Evolutionary conservation across 2,329 filamentous ascomycete species (phyloP).

Genomic region (Onygenales sp.): DNA sequence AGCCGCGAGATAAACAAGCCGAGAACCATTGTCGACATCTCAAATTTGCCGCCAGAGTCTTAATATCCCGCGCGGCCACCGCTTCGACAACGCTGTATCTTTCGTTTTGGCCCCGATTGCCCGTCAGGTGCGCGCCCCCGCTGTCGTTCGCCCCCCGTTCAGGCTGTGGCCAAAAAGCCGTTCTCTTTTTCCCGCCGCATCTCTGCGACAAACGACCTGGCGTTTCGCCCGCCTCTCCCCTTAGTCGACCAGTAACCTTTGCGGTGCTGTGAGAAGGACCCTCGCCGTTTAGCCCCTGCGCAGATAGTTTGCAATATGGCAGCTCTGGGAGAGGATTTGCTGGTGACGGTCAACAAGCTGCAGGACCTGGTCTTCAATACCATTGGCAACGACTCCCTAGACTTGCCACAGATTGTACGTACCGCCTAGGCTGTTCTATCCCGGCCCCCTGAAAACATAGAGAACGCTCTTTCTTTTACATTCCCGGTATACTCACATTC

Average conservation of each 20-base stretch:
- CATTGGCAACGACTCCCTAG: slow-evolving; percentile 95
- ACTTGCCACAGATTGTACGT: slow-evolving; percentile 93
- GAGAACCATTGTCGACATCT: not conserved
- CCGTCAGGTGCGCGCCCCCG: not conserved
- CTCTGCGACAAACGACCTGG: not conserved
- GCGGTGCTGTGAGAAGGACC: slow-evolving; percentile 13
- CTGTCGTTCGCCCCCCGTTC: not conserved
- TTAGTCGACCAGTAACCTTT: slow-evolving; percentile 12
- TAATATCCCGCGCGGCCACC: no score
- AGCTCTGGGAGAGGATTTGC: slow-evolving; percentile 87
- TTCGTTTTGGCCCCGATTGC: no score
- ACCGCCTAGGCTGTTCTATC: not conserved
- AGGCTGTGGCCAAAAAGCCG: not conserved
- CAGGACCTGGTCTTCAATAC: slow-evolving; percentile 99
- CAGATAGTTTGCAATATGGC: slow-evolving; percentile 54
- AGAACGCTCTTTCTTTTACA: not conserved
- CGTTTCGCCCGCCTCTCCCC: not conserved
- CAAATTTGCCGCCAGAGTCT: not conserved
- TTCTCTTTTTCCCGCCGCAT: not conserved
- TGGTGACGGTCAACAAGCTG: slow-evolving; percentile 93
- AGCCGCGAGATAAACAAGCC: not conserved
- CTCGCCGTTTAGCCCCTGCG: not conserved
- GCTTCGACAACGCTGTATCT: no score
- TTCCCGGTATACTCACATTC: slow-evolving; percentile 2
- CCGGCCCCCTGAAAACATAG: not conserved